Percentiles rank a stretch among this genome's conserved stretches.
phyloP scores from a whole-genome alignment of 768 basidiomycete genomes.

The Cytidiella melzeri region DNA sequence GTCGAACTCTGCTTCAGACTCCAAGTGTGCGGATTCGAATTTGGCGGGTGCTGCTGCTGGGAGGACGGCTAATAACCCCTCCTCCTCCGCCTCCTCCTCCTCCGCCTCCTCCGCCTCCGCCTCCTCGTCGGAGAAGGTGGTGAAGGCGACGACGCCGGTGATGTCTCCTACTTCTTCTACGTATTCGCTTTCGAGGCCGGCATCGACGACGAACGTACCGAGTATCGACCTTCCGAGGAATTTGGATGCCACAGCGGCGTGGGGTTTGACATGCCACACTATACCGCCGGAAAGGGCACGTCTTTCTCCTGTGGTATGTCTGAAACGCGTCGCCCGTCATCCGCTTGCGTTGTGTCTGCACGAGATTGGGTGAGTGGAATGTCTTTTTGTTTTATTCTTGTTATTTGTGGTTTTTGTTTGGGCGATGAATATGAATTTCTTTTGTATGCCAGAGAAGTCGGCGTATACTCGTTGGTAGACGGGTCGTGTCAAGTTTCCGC shows the following conservation, averaged over 20 bases:
- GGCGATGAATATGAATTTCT: constrained; percentile 1
- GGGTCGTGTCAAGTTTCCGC: constrained; percentile 35
- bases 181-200: constrained; percentile 16
- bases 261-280: constrained; percentile 28
- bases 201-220: constrained; percentile 22
- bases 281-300: constrained; percentile 40
- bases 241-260: constrained; percentile 2
- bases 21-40: constrained; percentile 27
- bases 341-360: constrained; percentile 49
- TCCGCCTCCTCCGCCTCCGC: too few relatives aligned
- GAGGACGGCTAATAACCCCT: not conserved
- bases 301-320: constrained; percentile 36
- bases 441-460: constrained; percentile 43
- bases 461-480: constrained; percentile 49
- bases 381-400: not conserved
- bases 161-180: constrained; percentile 17
- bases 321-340: constrained; percentile 39
- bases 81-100: too few relatives aligned
- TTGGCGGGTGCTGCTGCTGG: not conserved
- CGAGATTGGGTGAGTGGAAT: constrained; percentile 50
- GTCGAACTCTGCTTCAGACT: constrained; percentile 31
- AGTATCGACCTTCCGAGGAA: constrained; percentile 26
- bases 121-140: not conserved
- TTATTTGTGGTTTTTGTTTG: too few relatives aligned
- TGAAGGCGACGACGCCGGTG: not conserved